Percentiles rank a stretch among this genome's conserved stretches.
These are phyloP conservation scores for Lomentospora prolificans DNA, from an alignment of 2,329 filamentous ascomycete species.

Conservation along the genomic window DNA sequence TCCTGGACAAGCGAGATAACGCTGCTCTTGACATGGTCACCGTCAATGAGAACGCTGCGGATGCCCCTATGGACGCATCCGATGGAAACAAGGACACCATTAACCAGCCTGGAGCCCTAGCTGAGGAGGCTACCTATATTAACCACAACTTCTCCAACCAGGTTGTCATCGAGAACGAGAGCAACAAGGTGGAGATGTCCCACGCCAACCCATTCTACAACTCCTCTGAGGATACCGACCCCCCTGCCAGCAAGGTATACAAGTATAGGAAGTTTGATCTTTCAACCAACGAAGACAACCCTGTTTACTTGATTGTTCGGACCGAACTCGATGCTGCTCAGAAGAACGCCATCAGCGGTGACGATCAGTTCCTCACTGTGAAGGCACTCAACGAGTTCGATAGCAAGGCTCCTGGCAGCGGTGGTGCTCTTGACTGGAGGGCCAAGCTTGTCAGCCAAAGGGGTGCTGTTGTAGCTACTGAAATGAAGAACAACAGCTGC, in stretches of 20 bases:
- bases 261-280: constrained; percentile 97
- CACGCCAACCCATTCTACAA: constrained; percentile 98
- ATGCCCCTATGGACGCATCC: constrained; percentile 82
- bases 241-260: constrained; percentile 92
- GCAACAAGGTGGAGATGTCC: constrained; percentile 69
- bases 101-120: constrained; percentile 87
- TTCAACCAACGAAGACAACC: constrained; percentile 88
- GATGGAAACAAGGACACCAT: constrained; percentile 90
- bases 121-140: constrained; percentile 97
- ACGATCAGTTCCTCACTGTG: constrained; percentile 84
- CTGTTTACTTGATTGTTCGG: constrained; percentile 83
- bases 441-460: constrained; percentile 89
- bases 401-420: constrained; percentile 90
- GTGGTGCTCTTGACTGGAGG: constrained; percentile 93
- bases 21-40: constrained; percentile 94
- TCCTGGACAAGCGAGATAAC: constrained; percentile 96
- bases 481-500: constrained; percentile 99
- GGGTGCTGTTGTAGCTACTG: constrained; percentile 93
- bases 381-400: constrained; percentile 99
- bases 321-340: constrained; percentile 92
- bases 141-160: constrained; percentile 99
- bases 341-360: constrained; percentile 86
- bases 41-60: constrained; percentile 96
- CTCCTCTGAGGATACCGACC: constrained; percentile 81
- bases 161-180: constrained; percentile 75